phyloP scores from a whole-genome alignment of 768 basidiomycete genomes.

The Russula brevipes region DNA sequence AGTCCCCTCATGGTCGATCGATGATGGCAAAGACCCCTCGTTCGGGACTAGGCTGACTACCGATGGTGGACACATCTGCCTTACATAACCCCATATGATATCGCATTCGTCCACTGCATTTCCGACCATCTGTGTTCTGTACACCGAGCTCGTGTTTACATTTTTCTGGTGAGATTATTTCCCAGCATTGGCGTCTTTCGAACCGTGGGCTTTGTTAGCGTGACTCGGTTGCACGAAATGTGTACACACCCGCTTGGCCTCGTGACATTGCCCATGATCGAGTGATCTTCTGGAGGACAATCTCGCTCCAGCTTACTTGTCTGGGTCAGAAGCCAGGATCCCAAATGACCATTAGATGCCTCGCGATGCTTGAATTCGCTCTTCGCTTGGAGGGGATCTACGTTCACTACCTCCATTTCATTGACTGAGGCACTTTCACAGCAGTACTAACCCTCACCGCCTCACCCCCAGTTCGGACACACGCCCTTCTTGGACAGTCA shows the following conservation, averaged over 20 bases:
- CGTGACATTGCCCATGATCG: slow-evolving; percentile 15
- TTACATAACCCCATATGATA: too few species aligned
- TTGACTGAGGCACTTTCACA: not conserved
- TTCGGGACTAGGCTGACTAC: too few species aligned
- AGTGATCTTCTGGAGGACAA: slow-evolving; percentile 6
- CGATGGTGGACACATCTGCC: too few species aligned
- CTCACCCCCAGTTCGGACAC: too few species aligned
- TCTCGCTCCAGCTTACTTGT: slow-evolving; percentile 2
- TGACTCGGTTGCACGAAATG: not conserved
- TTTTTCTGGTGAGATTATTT: not conserved
- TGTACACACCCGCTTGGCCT: slow-evolving; percentile 1
- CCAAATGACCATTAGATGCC: not conserved
- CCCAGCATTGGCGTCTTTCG: not conserved
- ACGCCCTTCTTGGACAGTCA: too few species aligned
- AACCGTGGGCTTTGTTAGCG: not conserved
- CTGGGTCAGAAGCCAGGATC: slow-evolving; percentile 1
- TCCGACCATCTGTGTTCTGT: not conserved
- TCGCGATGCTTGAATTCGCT: slow-evolving; percentile 3
- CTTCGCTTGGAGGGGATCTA: not conserved
- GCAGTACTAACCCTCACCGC: too few species aligned
- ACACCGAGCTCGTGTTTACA: not conserved
- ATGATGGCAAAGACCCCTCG: too few species aligned
- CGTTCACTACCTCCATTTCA: not conserved
- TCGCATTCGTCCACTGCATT: too few species aligned
- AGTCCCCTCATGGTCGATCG: too few species aligned